A percentile compares a stretch with the other conserved stretches of the same genome.
These are phyloP conservation scores for Batrachochytrium dendrobatidis DNA, from an alignment of 371 early-diverging fungal genomes.

Conservation along the genomic window DNA sequence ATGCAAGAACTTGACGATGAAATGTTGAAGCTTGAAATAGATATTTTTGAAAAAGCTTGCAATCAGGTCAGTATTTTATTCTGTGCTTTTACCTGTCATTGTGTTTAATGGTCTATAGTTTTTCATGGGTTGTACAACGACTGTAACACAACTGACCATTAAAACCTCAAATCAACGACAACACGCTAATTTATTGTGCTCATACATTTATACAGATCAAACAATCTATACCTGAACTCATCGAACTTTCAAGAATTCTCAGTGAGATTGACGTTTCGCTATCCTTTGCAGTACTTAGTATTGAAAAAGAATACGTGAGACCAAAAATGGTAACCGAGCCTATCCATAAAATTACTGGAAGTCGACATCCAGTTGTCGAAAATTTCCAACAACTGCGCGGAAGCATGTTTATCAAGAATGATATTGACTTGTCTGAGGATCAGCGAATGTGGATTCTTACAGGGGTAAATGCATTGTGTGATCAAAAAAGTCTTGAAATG, in stretches of 20 bases:
- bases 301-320: slow-evolving; percentile 45
- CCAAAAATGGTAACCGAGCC: slow-evolving; percentile 52
- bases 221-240: slow-evolving; percentile 10
- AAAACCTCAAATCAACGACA: too few species aligned
- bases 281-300: slow-evolving; percentile 51
- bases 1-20: slow-evolving; percentile 8
- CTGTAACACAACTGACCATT: too few species aligned
- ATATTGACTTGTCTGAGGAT: slow-evolving; percentile 50
- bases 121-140: too few species aligned
- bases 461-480: slow-evolving; percentile 38
- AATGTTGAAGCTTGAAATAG: slow-evolving; percentile 8
- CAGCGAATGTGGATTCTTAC: slow-evolving; percentile 66
- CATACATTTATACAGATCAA: slow-evolving; percentile 22
- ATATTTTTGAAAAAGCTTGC: slow-evolving; percentile 22
- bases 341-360: slow-evolving; percentile 31
- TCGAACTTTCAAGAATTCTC: slow-evolving; percentile 30
- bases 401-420: slow-evolving; percentile 67
- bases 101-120: too few species aligned
- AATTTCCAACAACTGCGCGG: slow-evolving; percentile 23
- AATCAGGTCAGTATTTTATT: slow-evolving; percentile 8
- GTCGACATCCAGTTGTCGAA: slow-evolving; percentile 90
- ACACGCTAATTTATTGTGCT: too few species aligned
- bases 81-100: too few species aligned
- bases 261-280: slow-evolving; percentile 65
- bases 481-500: background rate